These are phyloP conservation scores for Jackrogersella minutella DNA, from an alignment of 495 filamentous ascomycete species.

Conservation along the genomic window DNA sequence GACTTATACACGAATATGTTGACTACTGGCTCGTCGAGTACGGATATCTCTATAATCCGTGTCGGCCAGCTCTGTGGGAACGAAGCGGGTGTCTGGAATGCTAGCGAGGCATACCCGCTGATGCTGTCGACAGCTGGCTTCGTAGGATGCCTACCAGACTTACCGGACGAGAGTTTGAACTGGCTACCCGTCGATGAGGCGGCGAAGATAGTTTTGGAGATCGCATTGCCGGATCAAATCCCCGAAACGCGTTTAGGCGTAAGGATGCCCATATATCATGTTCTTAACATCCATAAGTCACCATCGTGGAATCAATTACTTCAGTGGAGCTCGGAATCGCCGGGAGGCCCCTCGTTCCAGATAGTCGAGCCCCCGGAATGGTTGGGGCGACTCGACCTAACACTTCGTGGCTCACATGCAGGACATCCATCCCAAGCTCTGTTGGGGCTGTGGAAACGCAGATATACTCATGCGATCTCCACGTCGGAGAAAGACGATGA, in stretches of 20 bases:
- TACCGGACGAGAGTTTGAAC: slow-evolving; percentile 51
- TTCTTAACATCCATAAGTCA: slow-evolving; percentile 54
- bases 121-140: slow-evolving; percentile 62
- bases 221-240: slow-evolving; percentile 31
- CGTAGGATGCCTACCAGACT: slow-evolving; percentile 59
- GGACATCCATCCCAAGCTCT: slow-evolving; percentile 53
- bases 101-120: slow-evolving; percentile 62
- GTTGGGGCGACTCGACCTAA: slow-evolving; percentile 50
- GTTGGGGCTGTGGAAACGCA: slow-evolving; percentile 56
- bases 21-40: slow-evolving; percentile 32
- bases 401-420: slow-evolving; percentile 25
- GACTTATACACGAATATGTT: background rate
- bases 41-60: slow-evolving; percentile 58
- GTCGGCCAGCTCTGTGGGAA: slow-evolving; percentile 69
- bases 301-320: slow-evolving; percentile 57
- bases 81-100: slow-evolving; percentile 63
- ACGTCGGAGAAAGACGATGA: background rate
- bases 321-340: slow-evolving; percentile 48
- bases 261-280: slow-evolving; percentile 54
- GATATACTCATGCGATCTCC: slow-evolving; percentile 16
- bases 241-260: background rate
- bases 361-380: slow-evolving; percentile 51
- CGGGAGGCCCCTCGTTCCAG: slow-evolving; percentile 43
- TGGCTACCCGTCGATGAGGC: slow-evolving; percentile 69
- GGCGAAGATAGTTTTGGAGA: slow-evolving; percentile 56